phyloP scores from a whole-genome alignment of 257 asterid genomes.

The Anisodus tanguticus region DNA sequence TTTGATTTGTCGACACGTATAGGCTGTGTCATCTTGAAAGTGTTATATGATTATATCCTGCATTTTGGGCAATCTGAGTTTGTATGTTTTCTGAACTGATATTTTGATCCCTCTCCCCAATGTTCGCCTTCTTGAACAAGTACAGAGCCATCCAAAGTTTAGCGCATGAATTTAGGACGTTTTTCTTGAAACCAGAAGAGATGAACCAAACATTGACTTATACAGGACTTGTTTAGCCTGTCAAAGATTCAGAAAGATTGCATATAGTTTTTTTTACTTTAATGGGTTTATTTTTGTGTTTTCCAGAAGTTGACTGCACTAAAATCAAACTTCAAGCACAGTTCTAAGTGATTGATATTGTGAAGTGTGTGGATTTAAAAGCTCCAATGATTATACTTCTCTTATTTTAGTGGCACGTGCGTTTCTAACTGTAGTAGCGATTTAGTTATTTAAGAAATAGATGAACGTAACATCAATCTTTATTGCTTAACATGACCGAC shows the following conservation, averaged over 20 bases:
- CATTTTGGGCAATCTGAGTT: constrained; percentile 6
- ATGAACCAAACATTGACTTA: not conserved
- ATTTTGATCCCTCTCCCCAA: not conserved
- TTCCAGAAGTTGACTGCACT: not conserved
- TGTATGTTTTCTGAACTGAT: not conserved
- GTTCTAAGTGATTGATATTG: constrained; percentile 17
- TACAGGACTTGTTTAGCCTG: not conserved
- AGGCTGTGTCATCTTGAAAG: constrained; percentile 26
- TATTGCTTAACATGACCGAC: too few species aligned
- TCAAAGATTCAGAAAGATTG: not conserved
- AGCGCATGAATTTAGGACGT: not conserved
- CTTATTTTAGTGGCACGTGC: not conserved
- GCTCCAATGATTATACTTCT: constrained; percentile 1
- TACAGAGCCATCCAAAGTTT: not conserved
- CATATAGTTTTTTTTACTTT: not conserved
- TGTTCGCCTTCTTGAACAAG: not conserved
- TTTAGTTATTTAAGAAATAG: not conserved
- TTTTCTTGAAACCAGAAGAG: not conserved
- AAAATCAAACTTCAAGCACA: not conserved
- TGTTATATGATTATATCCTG: not conserved
- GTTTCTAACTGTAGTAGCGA: not conserved
- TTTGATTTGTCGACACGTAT: not conserved
- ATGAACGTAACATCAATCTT: not conserved
- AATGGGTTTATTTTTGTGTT: not conserved
- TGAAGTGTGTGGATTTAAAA: constrained; percentile 11